These are phyloP conservation scores for Aspergillus campestris DNA, from an alignment of 495 filamentous ascomycete species.

Conservation along the genomic window DNA sequence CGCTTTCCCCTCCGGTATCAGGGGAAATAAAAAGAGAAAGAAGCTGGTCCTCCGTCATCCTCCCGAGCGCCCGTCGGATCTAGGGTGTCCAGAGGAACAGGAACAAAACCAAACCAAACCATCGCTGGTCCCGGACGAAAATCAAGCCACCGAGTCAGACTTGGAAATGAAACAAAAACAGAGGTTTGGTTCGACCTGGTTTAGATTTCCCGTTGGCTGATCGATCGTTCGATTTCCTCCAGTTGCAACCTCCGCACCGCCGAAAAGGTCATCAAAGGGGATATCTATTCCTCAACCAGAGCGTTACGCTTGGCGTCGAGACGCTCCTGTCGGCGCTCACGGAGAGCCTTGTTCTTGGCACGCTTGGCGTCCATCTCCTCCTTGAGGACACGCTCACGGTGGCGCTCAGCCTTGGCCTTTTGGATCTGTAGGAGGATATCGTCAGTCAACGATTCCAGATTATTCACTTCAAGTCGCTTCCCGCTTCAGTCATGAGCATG, in stretches of 20 bases:
- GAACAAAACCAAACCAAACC: conserved; percentile 3
- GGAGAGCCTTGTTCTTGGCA: conserved; percentile 98
- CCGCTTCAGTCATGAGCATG: too few relatives aligned
- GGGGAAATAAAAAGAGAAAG: conserved; percentile 8
- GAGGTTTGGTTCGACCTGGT: conserved; percentile 6
- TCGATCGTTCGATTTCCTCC: conserved; percentile 13
- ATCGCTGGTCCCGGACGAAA: conserved; percentile 17
- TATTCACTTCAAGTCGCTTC: background rate
- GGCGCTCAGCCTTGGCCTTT: conserved; percentile 98
- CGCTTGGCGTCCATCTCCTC: conserved; percentile 99
- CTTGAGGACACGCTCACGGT: conserved; percentile 87
- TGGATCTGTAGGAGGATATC: conserved; percentile 66
- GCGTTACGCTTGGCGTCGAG: conserved; percentile 81
- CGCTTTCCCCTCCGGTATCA: conserved; percentile 6
- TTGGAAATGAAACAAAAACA: conserved; percentile 12
- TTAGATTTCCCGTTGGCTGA: conserved; percentile 12
- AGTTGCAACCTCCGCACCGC: conserved; percentile 38
- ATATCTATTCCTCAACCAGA: conserved; percentile 60
- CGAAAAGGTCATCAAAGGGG: conserved; percentile 29
- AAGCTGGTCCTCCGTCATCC: conserved; percentile 8
- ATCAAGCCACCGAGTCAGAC: conserved; percentile 15
- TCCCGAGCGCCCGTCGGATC: conserved; percentile 9
- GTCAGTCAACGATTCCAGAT: conserved; percentile 15
- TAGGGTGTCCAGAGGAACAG: conserved; percentile 10
- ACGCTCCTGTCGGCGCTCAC: conserved; percentile 91